Evolutionary conservation across 2,329 filamentous ascomycete genomes (phyloP).

Genomic region (Claviceps citrina): DNA sequence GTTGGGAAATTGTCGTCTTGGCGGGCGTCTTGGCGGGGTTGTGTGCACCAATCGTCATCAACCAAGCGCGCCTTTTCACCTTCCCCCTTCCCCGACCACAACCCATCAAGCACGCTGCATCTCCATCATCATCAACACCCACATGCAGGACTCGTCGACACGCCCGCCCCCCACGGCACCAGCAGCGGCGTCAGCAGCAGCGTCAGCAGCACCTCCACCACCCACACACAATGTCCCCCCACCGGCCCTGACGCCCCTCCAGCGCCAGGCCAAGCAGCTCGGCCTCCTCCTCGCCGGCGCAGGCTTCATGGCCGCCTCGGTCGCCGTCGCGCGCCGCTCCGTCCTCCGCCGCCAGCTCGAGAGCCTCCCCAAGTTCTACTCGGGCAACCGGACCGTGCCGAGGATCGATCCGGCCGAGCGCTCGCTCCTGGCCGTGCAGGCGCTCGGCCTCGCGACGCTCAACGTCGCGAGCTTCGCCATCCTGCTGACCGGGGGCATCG

Average conservation of each 20-base stretch:
- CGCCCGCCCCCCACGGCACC: constrained; percentile 8
- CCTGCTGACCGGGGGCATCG: constrained; percentile 55
- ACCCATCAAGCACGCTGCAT: too few species aligned
- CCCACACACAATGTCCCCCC: constrained; percentile 11
- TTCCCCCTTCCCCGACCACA: too few species aligned
- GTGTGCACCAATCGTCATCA: too few species aligned
- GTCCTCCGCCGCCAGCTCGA: constrained; percentile 46
- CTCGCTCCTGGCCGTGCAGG: constrained; percentile 59
- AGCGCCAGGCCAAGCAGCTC: constrained; percentile 40
- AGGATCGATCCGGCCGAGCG: constrained; percentile 17
- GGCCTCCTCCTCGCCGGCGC: constrained; percentile 60
- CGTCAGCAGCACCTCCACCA: constrained; percentile 3
- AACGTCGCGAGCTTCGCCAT: constrained; percentile 67
- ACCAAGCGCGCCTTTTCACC: too few species aligned
- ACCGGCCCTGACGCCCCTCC: constrained; percentile 26
- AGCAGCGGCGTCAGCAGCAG: too few species aligned
- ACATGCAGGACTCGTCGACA: constrained; percentile 2
- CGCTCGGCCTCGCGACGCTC: constrained; percentile 71
- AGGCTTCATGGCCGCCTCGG: constrained; percentile 57
- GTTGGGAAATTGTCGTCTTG: too few species aligned
- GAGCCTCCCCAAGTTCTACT: constrained; percentile 56
- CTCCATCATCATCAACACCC: constrained; percentile 3
- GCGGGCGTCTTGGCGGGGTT: too few species aligned
- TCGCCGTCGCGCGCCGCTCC: constrained; percentile 55
- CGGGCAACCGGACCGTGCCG: constrained; percentile 31